Percentiles rank a stretch among this genome's conserved stretches.
These are phyloP conservation scores for Allium sativum DNA, from an alignment of 106 monocot genomes.

Conservation along the genomic window DNA sequence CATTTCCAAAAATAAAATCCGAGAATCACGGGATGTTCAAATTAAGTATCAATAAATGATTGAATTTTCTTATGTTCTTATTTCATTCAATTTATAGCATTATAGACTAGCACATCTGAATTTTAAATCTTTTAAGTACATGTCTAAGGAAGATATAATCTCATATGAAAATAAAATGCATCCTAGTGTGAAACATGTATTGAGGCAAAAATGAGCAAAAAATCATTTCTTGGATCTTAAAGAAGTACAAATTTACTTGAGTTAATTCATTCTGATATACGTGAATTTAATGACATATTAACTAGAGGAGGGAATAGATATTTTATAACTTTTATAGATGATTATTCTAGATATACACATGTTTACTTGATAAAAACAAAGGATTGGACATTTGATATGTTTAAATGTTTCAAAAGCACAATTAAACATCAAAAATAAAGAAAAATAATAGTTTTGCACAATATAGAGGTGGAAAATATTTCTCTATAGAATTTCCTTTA, in stretches of 20 bases:
- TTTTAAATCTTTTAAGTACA: neutral
- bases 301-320: neutral
- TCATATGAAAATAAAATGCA: neutral
- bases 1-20: no score
- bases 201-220: neutral
- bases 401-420: neutral
- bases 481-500: neutral
- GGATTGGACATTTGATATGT: neutral
- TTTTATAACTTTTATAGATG: constrained; percentile 6
- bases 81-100: neutral
- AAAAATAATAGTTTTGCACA: neutral
- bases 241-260: neutral
- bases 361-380: neutral
- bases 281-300: neutral
- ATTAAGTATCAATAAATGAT: neutral
- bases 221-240: no score
- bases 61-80: neutral
- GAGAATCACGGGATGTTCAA: neutral
- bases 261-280: constrained; percentile 1
- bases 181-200: neutral
- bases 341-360: neutral
- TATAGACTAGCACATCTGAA: neutral
- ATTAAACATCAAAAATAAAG: neutral
- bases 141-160: neutral
- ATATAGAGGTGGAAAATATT: neutral